phyloP scores from a whole-genome alignment of 768 basidiomycete species.

The Rhizopogon sp. region DNA sequence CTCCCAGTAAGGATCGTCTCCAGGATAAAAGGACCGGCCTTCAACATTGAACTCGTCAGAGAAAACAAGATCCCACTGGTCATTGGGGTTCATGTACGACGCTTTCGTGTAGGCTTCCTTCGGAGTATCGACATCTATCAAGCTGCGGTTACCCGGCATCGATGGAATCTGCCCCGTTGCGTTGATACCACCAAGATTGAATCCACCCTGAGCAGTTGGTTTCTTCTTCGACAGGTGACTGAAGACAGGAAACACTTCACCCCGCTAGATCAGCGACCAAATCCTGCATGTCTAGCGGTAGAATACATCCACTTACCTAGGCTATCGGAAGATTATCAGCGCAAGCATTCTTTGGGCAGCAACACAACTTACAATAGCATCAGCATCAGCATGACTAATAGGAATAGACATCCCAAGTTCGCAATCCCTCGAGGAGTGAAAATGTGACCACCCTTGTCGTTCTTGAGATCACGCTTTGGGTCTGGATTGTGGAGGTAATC shows the following conservation, averaged over 20 bases:
- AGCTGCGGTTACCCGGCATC: constrained; percentile 37
- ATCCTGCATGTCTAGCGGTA: not conserved
- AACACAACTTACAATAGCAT: constrained; percentile 48
- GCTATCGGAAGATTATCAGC: not conserved
- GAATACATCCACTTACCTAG: constrained; percentile 6
- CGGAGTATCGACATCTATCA: constrained; percentile 57
- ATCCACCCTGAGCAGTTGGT: constrained; percentile 45
- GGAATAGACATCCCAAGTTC: constrained; percentile 62
- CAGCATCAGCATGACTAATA: constrained; percentile 46
- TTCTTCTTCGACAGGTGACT: constrained; percentile 38
- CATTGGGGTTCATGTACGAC: constrained; percentile 30
- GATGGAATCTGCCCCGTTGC: constrained; percentile 59
- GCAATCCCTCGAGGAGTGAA: constrained; percentile 58
- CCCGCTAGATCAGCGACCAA: not conserved
- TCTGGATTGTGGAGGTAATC: constrained; percentile 65
- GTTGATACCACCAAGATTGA: constrained; percentile 75
- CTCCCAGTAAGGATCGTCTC: constrained; percentile 61
- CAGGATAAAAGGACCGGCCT: constrained; percentile 66
- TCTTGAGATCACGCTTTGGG: constrained; percentile 45
- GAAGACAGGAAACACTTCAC: constrained; percentile 43
- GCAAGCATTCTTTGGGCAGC: not conserved
- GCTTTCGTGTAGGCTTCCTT: constrained; percentile 34
- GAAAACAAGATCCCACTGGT: constrained; percentile 54
- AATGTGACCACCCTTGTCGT: constrained; percentile 54
- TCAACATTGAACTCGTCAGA: constrained; percentile 80